Evolutionary conservation across 768 basidiomycete species (phyloP).

Genomic region (Botryobasidium botryosum): DNA sequence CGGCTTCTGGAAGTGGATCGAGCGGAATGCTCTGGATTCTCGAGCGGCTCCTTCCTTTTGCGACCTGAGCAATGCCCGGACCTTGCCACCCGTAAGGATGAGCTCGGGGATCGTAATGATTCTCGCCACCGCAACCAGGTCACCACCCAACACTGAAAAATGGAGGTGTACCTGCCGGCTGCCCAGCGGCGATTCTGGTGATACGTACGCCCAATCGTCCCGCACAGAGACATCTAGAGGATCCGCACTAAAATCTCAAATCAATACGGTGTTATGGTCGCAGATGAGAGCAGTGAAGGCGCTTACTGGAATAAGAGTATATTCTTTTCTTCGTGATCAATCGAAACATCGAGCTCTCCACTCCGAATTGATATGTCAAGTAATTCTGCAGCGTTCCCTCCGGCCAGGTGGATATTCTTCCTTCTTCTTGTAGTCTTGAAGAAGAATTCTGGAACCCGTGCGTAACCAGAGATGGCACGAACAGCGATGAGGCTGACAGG

Average conservation of each 20-base stretch:
- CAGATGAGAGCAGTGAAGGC: slow-evolving; percentile 16
- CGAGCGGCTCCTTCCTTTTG: slow-evolving; percentile 62
- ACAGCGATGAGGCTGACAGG: slow-evolving; percentile 34
- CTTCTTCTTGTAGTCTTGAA: slow-evolving; percentile 55
- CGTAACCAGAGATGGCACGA: slow-evolving; percentile 44
- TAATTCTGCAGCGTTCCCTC: slow-evolving; percentile 23
- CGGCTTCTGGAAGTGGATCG: slow-evolving; percentile 52
- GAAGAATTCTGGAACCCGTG: slow-evolving; percentile 47
- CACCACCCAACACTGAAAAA: slow-evolving; percentile 58
- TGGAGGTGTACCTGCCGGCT: slow-evolving; percentile 47
- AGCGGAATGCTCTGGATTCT: slow-evolving; percentile 62
- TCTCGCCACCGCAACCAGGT: slow-evolving; percentile 47
- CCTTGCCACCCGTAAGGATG: slow-evolving; percentile 54
- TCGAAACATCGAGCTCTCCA: slow-evolving; percentile 42
- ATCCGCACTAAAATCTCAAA: slow-evolving; percentile 50
- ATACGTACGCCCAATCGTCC: slow-evolving; percentile 63
- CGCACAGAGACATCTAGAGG: slow-evolving; percentile 56
- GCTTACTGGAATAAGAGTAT: slow-evolving; percentile 55
- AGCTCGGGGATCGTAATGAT: slow-evolving; percentile 65
- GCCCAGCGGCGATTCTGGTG: slow-evolving; percentile 23
- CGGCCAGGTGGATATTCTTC: slow-evolving; percentile 12
- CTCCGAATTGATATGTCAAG: slow-evolving; percentile 61
- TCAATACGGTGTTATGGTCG: background rate
- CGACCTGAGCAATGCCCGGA: slow-evolving; percentile 50
- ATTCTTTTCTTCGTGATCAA: slow-evolving; percentile 64